Conservation (phyloP, 352 stramenopile genomes). For the Pythium rishiriense region DNA sequence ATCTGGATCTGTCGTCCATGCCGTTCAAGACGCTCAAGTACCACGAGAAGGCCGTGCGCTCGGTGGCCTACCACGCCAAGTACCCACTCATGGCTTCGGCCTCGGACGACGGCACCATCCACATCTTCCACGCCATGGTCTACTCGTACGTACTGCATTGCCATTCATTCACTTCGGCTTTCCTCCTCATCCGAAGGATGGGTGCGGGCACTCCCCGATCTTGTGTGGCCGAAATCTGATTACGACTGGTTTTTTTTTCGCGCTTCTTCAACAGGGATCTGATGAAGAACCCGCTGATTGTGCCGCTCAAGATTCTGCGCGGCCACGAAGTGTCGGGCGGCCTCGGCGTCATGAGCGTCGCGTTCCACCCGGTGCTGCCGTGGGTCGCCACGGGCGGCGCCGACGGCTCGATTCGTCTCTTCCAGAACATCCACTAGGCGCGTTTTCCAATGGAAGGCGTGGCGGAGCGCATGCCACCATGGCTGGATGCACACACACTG, state of each 20-base stretch:
- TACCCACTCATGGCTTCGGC: conserved; percentile 99
- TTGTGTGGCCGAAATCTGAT: conserved; percentile 10
- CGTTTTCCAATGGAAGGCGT: background rate
- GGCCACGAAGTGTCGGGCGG: conserved; percentile 93
- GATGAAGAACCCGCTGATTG: conserved; percentile 98
- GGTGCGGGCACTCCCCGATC: background rate
- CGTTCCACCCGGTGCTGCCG: conserved; percentile 97
- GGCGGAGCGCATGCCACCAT: conserved; percentile 1
- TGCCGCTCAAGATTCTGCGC: conserved; percentile 99
- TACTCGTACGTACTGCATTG: conserved; percentile 88
- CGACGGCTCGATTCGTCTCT: conserved; percentile 95
- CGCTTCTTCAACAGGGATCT: conserved; percentile 81
- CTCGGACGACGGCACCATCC: conserved; percentile 97
- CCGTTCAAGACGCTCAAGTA: conserved; percentile 99
- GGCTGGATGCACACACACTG: conserved; percentile 1
- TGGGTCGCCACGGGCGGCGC: conserved; percentile 94
- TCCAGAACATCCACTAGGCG: conserved; percentile 95
- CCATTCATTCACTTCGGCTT: background rate
- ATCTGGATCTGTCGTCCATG: conserved; percentile 97
- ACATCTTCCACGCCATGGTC: conserved; percentile 99
- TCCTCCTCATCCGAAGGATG: background rate
- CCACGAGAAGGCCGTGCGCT: conserved; percentile 96
- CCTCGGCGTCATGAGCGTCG: conserved; percentile 93
- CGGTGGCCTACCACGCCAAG: conserved; percentile 92
- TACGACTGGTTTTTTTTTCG: conserved; percentile 6